These are phyloP conservation scores for Sporothrix protearum DNA, from an alignment of 2,329 filamentous ascomycete genomes.

Conservation along the genomic window DNA sequence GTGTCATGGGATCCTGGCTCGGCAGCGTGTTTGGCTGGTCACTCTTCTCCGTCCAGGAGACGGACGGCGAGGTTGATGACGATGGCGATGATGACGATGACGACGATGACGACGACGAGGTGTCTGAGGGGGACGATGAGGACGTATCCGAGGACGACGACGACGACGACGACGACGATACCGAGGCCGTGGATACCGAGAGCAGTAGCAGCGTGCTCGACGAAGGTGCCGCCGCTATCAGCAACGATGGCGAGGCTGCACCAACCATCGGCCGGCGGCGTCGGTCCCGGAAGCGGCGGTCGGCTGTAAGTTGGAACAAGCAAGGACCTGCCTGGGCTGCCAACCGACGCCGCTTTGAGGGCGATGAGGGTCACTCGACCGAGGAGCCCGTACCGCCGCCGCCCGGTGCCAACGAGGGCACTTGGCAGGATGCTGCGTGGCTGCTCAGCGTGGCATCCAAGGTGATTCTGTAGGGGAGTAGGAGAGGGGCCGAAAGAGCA, in stretches of 20 bases:
- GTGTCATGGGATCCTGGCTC: constrained; percentile 57
- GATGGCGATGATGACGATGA: constrained; percentile 39
- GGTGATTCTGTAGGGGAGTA: constrained; percentile 49
- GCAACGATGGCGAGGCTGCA: constrained; percentile 34
- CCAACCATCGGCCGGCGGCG: constrained; percentile 34
- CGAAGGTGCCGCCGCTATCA: background rate
- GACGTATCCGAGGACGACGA: constrained; percentile 36
- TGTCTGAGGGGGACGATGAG: constrained; percentile 38
- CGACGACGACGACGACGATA: constrained; percentile 29
- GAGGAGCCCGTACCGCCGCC: constrained; percentile 49
- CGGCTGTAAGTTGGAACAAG: constrained; percentile 13
- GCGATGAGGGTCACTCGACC: constrained; percentile 38
- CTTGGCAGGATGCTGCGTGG: constrained; percentile 67
- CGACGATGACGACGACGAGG: constrained; percentile 39
- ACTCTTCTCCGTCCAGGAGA: constrained; percentile 60
- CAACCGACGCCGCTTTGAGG: constrained; percentile 38
- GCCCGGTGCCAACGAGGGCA: constrained; percentile 53
- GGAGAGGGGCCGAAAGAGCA: background rate
- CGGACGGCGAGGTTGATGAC: constrained; percentile 49
- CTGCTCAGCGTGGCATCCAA: constrained; percentile 62
- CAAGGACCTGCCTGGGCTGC: constrained; percentile 13
- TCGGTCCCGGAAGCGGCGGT: constrained; percentile 30
- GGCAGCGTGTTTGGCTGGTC: constrained; percentile 57
- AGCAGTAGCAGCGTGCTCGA: background rate
- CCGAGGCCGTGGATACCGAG: constrained; percentile 26